Evolutionary conservation across 345 rosid species (phyloP), one percentile per base, ranked within the genome.

Genomic region (Bruguiera parviflora): DNA sequence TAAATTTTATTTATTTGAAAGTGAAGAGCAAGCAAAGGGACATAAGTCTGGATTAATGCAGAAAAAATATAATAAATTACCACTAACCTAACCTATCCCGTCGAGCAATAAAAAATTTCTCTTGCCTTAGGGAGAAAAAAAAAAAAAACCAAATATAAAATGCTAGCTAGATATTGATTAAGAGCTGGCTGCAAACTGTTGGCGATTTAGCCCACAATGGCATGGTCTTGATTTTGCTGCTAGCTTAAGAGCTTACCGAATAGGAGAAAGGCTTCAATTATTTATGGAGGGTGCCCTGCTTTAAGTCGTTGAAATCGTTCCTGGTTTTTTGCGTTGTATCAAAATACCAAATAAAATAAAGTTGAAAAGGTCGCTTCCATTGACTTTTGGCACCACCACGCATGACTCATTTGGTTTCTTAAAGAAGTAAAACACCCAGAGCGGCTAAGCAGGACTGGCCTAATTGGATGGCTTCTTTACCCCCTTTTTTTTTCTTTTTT

Each of bases 361-460:
- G 55, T 20, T 22, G 47, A 57, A 18, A 51, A 74, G 73, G 80
- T 78, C 74, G 69, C 61, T 64, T 65, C 60, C 37, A 21, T 77
- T 84, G 82, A 81, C 82, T 70, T 76, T 80, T 70, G n/a, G 29
- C 25, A 28, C 49, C 60, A 61, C 18, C 79, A 59, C 79, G 53
- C 58, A 59, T 63, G 65, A 65, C 1, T 49, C 8, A 19, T 31
- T 18, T 57, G 49, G 59, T 56, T 63, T 57, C 35, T 13, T 56
- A 29, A 2, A 55, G 6, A 24, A 55, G 6, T 3, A 15, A 53
- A 55, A 8, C 27, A 25, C 49, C 49, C 15, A 25, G 28, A 55
- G 27, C 5, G 16, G 28, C 58, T 55, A 22, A 55, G 28, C 58
- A 55, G 24, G 4, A 53, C 4, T 19, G 27, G 25, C 49, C 49